phyloP scores from a whole-genome alignment of 108 stramenopile genomes.

The Nannochloropsis oceanica region DNA sequence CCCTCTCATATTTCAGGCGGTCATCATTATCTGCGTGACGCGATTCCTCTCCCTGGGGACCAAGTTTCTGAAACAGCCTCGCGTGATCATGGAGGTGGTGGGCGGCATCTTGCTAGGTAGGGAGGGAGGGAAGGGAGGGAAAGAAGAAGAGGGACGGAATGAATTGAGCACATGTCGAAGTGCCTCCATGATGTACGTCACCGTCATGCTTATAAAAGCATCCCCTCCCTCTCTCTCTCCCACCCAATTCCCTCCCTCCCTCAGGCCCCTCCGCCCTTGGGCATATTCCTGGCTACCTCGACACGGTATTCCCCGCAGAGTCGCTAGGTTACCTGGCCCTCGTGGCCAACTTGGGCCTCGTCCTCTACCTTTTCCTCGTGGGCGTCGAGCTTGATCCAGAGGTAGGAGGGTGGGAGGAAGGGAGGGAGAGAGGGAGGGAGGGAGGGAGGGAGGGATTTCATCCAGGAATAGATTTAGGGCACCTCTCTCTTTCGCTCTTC shows the following conservation, averaged over 20 bases:
- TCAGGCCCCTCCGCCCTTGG: slow-evolving; percentile 13
- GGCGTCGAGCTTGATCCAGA: slow-evolving; percentile 10
- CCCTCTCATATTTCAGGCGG: too few species aligned
- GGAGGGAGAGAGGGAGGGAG: background rate
- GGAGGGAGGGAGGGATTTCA: background rate
- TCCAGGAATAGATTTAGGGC: too few species aligned
- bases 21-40: background rate
- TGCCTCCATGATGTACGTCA: background rate
- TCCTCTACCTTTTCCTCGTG: slow-evolving; percentile 11
- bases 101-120: slow-evolving; percentile 13
- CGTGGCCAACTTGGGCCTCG: slow-evolving; percentile 12
- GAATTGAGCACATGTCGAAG: background rate
- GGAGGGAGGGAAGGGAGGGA: background rate
- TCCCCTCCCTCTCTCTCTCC: background rate
- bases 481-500: too few species aligned
- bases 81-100: slow-evolving; percentile 16
- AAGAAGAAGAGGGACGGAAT: background rate
- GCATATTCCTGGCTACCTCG: background rate
- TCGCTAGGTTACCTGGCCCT: background rate
- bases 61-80: slow-evolving; percentile 1
- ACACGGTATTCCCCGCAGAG: background rate
- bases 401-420: background rate
- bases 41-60: background rate
- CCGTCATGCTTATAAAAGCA: too few species aligned
- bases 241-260: background rate